Percentiles rank a stretch among this genome's conserved stretches.
These are phyloP conservation scores for Lipomyces lipofer DNA, from an alignment of 805 yeast species.

Conservation along the genomic window DNA sequence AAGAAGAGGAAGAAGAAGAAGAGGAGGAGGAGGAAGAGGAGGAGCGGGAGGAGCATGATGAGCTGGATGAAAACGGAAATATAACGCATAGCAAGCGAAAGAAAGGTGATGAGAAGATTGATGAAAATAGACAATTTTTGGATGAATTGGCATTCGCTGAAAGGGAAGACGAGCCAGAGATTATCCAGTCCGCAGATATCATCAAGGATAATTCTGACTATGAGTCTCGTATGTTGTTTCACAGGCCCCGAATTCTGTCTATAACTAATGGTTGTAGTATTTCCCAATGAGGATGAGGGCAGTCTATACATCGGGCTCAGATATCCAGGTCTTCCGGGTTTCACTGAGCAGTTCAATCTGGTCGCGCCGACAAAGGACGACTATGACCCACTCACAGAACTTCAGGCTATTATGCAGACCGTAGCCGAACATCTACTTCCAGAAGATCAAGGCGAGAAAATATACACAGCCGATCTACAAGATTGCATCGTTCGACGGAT, in stretches of 20 bases:
- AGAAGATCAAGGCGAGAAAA: constrained; percentile 29
- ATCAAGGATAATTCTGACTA: constrained; percentile 1
- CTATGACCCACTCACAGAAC: constrained; percentile 62
- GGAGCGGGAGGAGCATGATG: constrained; percentile 2
- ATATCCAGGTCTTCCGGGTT: constrained; percentile 19
- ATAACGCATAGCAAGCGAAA: neutral
- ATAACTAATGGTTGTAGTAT: neutral
- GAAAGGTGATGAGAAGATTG: neutral
- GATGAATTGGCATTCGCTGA: neutral
- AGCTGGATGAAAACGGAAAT: constrained; percentile 1
- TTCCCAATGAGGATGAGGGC: constrained; percentile 4
- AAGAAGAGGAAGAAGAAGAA: constrained; percentile 40
- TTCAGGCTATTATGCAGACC: constrained; percentile 52
- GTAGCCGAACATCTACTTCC: constrained; percentile 46
- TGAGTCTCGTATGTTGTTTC: constrained; percentile 1
- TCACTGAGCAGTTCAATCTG: constrained; percentile 21
- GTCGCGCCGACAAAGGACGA: constrained; percentile 41
- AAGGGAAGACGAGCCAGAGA: neutral
- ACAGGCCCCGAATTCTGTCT: neutral
- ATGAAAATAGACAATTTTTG: constrained; percentile 6
- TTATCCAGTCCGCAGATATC: constrained; percentile 7
- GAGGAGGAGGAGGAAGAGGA: constrained; percentile 18
- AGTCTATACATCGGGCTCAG: constrained; percentile 8
- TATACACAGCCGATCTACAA: constrained; percentile 29
- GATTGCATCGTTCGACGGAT: constrained; percentile 40